phyloP scores from a whole-genome alignment of 2,329 filamentous ascomycete genomes.

The Colletotrichum gloeosporioides region DNA sequence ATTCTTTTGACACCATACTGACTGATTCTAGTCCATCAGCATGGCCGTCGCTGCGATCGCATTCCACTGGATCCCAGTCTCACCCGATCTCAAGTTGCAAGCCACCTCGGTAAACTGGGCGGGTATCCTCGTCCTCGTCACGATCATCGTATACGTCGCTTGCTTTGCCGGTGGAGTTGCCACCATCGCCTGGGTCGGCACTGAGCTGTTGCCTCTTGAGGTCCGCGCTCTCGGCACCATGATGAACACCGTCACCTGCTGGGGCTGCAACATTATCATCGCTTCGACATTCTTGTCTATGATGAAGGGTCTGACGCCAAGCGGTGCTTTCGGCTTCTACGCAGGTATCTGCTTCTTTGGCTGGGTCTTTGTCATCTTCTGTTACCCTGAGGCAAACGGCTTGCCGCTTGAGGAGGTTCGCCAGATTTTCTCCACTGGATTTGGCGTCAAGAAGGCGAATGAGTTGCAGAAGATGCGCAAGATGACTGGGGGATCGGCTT shows the following conservation, averaged over 20 bases:
- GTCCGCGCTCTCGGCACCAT: constrained; percentile 53
- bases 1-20: background rate
- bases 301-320: constrained; percentile 54
- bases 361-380: constrained; percentile 52
- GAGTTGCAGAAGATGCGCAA: constrained; percentile 40
- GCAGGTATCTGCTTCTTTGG: constrained; percentile 53
- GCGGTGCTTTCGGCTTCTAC: constrained; percentile 58
- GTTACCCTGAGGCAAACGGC: constrained; percentile 59
- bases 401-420: constrained; percentile 60
- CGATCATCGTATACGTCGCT: constrained; percentile 51
- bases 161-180: constrained; percentile 52
- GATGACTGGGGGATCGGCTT: background rate
- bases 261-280: constrained; percentile 55
- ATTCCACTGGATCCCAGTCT: constrained; percentile 51
- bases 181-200: constrained; percentile 52
- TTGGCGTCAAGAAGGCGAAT: constrained; percentile 48
- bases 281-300: constrained; percentile 53
- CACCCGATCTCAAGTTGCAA: constrained; percentile 43
- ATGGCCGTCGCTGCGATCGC: constrained; percentile 47
- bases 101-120: constrained; percentile 34
- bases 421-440: constrained; percentile 53
- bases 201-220: constrained; percentile 52
- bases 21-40: constrained; percentile 41
- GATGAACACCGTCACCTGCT: constrained; percentile 52
- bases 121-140: constrained; percentile 42